Evolutionary conservation across 2,329 filamentous ascomycete species (phyloP), one percentile per base, ranked within the genome.

Genomic region (Cercospora sp.): DNA sequence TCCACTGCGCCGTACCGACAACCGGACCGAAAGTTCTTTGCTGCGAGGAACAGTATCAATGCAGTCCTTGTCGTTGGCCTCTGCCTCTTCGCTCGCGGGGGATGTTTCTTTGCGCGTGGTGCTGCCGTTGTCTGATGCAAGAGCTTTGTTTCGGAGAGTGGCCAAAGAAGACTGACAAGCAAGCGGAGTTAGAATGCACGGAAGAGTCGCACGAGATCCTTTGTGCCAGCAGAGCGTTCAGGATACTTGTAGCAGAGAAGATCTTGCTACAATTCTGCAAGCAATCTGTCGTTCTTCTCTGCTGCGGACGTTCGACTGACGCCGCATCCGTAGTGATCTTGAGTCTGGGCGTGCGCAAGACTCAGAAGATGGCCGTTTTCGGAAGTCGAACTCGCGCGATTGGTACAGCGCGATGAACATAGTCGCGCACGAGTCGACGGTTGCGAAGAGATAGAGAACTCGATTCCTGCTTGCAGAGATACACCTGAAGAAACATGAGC

Each of bases 321-420:
- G 74, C 76, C 75, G 76, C 75, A 77, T 77, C 66, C 75, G 76
- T 76, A 68, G 65, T 67, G 73, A 72, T 76, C 70, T 74, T 69
- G 72, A 69, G 73, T 68, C 74, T 73, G 71, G 74, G 70, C 74
- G 72, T 67, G 67, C 66, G 70, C 64, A 51, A 66, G 64, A 73
- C 68, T 74, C 72, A 75, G 71, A 72, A 69, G 66, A 69, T 51
- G 69, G 74, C 76, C 74, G 76, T 65, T 77, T 77, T 72, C 75
- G 75, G 76, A 76, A 75, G 68, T 61, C 66, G 61, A 70, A 64
- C 70, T 71, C 68, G 71, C 69, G 66, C 68, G 64, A 72, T 67
- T 42, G 26, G 18, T 58, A 55, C 51, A 64, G 65, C 48, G 63
- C 60, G 65, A 57, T 64, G 62, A 67, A 66, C 69, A 73, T 72